Evolutionary conservation across 2,329 filamentous ascomycete species (phyloP), one percentile per base, ranked within the genome.

Genomic region (Zymoseptoria ardabiliae): DNA sequence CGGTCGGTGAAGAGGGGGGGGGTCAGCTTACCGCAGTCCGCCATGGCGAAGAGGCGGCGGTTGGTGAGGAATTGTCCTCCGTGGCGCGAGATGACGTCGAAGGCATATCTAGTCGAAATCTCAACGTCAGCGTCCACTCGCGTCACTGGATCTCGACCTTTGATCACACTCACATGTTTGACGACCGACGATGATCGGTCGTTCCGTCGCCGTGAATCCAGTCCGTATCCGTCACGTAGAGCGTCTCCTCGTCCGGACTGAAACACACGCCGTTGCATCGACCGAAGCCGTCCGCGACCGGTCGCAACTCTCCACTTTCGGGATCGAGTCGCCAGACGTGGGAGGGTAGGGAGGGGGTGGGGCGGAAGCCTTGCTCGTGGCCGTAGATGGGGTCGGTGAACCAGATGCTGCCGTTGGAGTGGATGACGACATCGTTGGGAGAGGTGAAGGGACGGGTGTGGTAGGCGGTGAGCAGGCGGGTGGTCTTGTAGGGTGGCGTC

Each of bases 301-400:
- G 79, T 1, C 78, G 76, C 3, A 85, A 71, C 0, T 80, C 78
- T 0, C 80, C 80, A 0, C 79, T 84, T 0, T 61, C 65, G 1
- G 78, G 77, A 51, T 82, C 78, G 52, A 81, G 79, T 2, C 82
- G 78, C 41, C 63, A 65, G 0, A 86, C 81, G 65, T 86, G 84
- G 59, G 80, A 81, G 4, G 76, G 81, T 10, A 85, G 68, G 0
- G 78, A 78, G 0, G 83, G 83, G 5, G 69, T 63, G 0, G 80
- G 80, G 0, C 84, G 77, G 65, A 86, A 85, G 22, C 81, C 76
- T 66, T 86, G 84, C 50, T 81, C 75, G 61, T 77, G 81, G 2
- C 82, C 85, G 63, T 87, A 87, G 7, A 79, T 76, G 0, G 82
- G 80, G 59, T 87, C 84, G 1, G 84, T 87, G 65, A 87, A 86